Evolutionary conservation across 352 stramenopile genomes (phyloP).

Genomic region (Phytophthora boehmeriae): DNA sequence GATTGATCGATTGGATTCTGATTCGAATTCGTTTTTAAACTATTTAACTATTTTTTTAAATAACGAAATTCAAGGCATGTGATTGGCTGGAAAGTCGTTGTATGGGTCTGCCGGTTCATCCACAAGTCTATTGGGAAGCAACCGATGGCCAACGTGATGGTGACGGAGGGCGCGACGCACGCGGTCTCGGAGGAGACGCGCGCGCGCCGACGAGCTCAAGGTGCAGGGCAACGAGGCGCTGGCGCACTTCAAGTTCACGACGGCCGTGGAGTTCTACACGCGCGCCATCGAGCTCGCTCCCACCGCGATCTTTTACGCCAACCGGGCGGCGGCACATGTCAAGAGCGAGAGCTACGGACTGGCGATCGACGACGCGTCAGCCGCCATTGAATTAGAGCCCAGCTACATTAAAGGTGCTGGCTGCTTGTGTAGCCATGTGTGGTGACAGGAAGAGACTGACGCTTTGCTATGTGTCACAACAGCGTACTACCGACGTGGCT

Average conservation of each 20-base stretch:
- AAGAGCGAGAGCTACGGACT: constrained; percentile 99
- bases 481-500: constrained; percentile 98
- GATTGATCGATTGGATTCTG: constrained; percentile 13
- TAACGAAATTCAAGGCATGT: constrained; percentile 1
- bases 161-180: constrained; percentile 61
- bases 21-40: too few species aligned
- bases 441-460: constrained; percentile 4
- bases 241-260: constrained; percentile 77
- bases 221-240: constrained; percentile 85
- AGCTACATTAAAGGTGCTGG: constrained; percentile 94
- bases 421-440: not conserved
- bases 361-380: constrained; percentile 96
- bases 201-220: constrained; percentile 82
- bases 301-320: constrained; percentile 94
- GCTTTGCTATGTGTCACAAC: not conserved
- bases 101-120: not conserved
- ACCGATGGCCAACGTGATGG: constrained; percentile 46
- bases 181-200: constrained; percentile 65
- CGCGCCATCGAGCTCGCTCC: constrained; percentile 87
- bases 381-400: constrained; percentile 93
- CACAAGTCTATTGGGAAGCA: constrained; percentile 1
- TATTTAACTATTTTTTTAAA: too few species aligned
- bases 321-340: constrained; percentile 96
- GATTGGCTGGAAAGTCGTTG: too few species aligned
- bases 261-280: constrained; percentile 90